Base-by-base conservation (phyloP, 805 yeast species). In the Metschnikowia arizonensis region DNA sequence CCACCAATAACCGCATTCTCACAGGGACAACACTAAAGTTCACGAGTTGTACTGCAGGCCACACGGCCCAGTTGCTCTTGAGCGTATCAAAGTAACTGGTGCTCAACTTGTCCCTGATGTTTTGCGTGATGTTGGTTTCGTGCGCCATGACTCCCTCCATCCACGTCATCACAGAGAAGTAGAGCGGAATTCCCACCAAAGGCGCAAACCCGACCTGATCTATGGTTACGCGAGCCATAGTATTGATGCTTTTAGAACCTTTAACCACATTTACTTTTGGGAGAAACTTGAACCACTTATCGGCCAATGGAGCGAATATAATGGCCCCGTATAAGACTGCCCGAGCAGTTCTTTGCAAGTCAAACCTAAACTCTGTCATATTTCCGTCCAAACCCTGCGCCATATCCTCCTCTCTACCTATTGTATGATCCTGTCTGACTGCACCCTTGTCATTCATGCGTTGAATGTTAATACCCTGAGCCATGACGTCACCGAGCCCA, bases 201-300 rank as follows among this genome's bases (percentile, higher is more conserved):
- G 97, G 97, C 0, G 96, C 88, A 75, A 88, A 88, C 0, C 74
- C 49, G 23, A 78, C 55, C 60, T 89, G 97, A 63, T 90, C 97
- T 6, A 77, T 73, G 0, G 76, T 74, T 12, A 85, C 88, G 40
- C 88, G 65, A 1, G 59, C 46, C 3, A 60, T 17, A 0, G 72
- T 60, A 49, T 59, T 52, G 33, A 44, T 45, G 4, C 35, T 44
- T 33, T 40, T 31, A 19, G 8, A 68, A 58, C 1, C 42, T 11
- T 12, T 33, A 2, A 78, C 79, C 40, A 74, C 61, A 26, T 64
- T 59, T 2, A 81, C 60, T 18, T 58, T 63, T 28, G 71, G 63
- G 14, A 88, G 58, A 7, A 77, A 53, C 44, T 72, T 74, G 63
- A 83, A 87, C 87, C 95, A 86, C 46, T 66, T 76, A 44, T 77